These are phyloP conservation scores for Cajanus cajan DNA, from an alignment of 306 rosid genomes.

Conservation along the genomic window DNA sequence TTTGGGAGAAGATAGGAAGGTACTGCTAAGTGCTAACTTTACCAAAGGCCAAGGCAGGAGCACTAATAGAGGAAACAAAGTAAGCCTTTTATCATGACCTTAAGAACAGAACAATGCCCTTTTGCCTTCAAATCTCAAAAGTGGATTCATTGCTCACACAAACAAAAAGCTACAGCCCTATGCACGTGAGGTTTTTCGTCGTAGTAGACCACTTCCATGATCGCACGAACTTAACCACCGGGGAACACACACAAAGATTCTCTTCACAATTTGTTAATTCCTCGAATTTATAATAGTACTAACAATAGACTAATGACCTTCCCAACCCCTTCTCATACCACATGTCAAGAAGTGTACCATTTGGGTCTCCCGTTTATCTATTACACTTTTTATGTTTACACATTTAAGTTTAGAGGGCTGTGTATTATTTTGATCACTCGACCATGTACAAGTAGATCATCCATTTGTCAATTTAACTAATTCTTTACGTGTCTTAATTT, in stretches of 20 bases:
- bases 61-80: constrained; percentile 29
- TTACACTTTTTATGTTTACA: no score
- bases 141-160: neutral
- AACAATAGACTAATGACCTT: neutral
- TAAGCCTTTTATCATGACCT: constrained; percentile 19
- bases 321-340: neutral
- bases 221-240: constrained; percentile 19
- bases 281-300: neutral
- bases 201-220: constrained; percentile 28
- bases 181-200: constrained; percentile 45
- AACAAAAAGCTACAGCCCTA: constrained; percentile 36
- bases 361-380: no score
- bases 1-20: constrained; percentile 18
- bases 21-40: neutral
- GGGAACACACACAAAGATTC: constrained; percentile 24
- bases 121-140: constrained; percentile 2
- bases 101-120: constrained; percentile 7
- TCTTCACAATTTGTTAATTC: constrained; percentile 21
- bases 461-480: no score
- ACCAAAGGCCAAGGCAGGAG: neutral
- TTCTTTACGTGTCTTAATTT: no score
- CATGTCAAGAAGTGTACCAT: neutral
- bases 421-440: no score
- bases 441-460: no score
- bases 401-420: no score